These are phyloP conservation scores for Nakataea oryzae DNA, from an alignment of 2,329 filamentous ascomycete species.

Conservation along the genomic window DNA sequence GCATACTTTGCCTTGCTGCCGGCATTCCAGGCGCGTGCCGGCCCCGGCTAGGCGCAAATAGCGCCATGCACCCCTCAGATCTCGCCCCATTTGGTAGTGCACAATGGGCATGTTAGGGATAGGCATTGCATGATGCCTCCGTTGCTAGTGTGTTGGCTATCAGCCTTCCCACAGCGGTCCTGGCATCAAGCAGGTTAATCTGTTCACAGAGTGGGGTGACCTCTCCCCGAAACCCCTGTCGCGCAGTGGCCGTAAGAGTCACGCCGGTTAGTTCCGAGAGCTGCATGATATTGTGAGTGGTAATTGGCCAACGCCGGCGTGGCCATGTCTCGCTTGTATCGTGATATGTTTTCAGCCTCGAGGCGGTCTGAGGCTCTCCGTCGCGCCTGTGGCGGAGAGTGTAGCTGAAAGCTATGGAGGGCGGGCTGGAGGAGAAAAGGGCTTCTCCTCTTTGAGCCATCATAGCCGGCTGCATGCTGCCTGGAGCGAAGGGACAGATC, in stretches of 20 bases:
- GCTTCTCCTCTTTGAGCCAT: neutral
- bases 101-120: neutral
- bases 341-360: neutral
- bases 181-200: neutral
- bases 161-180: too few species aligned
- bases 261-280: neutral
- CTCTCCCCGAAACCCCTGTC: neutral
- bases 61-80: neutral
- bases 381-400: neutral
- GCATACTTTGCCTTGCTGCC: neutral
- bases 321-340: neutral
- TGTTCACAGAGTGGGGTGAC: too few species aligned
- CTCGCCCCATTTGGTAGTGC: neutral
- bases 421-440: neutral
- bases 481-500: neutral
- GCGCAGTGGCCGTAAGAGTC: neutral
- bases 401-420: neutral
- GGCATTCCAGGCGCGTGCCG: neutral
- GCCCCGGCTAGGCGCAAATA: neutral
- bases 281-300: neutral
- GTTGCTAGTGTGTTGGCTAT: neutral
- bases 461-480: neutral
- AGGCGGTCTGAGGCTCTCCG: neutral
- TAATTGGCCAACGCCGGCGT: neutral
- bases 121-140: neutral